Conservation (phyloP, 257 asterid genomes). For the Osmanthus fragrans region DNA sequence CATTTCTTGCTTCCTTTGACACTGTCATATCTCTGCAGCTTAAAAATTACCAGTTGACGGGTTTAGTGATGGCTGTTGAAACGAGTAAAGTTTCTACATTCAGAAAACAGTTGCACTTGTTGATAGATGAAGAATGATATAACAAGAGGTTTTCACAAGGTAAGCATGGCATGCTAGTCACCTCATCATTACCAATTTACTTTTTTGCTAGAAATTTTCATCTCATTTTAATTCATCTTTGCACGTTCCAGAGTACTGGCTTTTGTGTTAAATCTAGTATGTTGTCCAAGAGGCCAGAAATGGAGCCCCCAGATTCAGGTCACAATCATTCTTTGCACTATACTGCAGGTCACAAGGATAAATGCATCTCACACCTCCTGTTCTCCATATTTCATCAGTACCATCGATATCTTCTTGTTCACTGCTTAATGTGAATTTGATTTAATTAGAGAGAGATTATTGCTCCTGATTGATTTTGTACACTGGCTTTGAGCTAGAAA, state of each 20-base stretch:
- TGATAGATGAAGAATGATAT: constrained; percentile 54
- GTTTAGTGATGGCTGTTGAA: constrained; percentile 82
- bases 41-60: constrained; percentile 58
- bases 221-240: constrained; percentile 5
- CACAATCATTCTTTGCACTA: neutral
- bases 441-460: neutral
- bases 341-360: constrained; percentile 17
- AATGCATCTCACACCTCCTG: neutral
- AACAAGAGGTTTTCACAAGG: constrained; percentile 28
- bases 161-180: neutral
- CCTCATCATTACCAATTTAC: neutral
- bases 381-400: constrained; percentile 3
- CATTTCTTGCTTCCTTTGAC: constrained; percentile 10
- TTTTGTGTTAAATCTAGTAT: neutral
- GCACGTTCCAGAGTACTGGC: neutral
- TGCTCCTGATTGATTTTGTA: constrained; percentile 3
- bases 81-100: constrained; percentile 54
- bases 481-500: constrained; percentile 11
- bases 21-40: constrained; percentile 49
- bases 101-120: constrained; percentile 55
- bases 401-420: neutral
- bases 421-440: constrained; percentile 1
- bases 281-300: neutral
- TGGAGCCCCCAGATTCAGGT: constrained; percentile 8
- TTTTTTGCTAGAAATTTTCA: neutral